Base-by-base conservation (phyloP, 768 basidiomycete species). In the Lactifluus rugatus region DNA sequence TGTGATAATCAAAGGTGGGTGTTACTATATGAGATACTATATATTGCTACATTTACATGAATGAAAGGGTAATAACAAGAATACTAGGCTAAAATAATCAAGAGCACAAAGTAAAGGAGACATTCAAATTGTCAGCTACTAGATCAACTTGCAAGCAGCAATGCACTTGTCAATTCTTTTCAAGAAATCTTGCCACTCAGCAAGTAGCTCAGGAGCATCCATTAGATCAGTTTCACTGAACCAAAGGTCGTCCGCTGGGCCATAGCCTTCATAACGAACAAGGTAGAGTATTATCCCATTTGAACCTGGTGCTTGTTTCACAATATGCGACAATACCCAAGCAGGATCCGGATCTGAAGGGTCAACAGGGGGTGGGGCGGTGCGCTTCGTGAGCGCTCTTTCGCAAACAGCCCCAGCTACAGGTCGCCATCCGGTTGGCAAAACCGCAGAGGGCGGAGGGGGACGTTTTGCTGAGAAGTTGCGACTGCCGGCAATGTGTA, bases 311-410 rank as follows among this genome's bases (percentile, higher is more conserved):
- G 63, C 66, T 57, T 70, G 66, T 34, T 64, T 62, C 26, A 72
- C 69, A 46, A 72, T 67, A 53, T 71, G 70, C 13, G 69, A 70
- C 39, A 71, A 60, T 44, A 63, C 61, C 60, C 68, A 72, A 6
- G 56, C 58, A 8, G 64, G 56, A 45, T 66, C 63, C 2, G 55
- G 52, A 25, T 66, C 63, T n/a, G 44, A 46, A 10, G 48, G 45
- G 51, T 65, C 48, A 31, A 67, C 61, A 2, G 69, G 59, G 31
- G 54, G 56, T 3, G 50, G 66, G n/a, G 56, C 44, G 5, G 60
- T 55, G 48, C 58, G 52, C 37, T 52, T 49, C 44, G 37, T 56
- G 32, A 25, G 28, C 19, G 53, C 62, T 42, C 62, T 42, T 26
- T 51, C 62, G 32, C 48, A 39, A 54, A 46, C 50, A 21, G 48